A percentile compares a stretch with the other conserved stretches of the same genome.
Conservation (phyloP, 2,329 filamentous ascomycete genomes). For the Microcyclospora tardicrescens region DNA sequence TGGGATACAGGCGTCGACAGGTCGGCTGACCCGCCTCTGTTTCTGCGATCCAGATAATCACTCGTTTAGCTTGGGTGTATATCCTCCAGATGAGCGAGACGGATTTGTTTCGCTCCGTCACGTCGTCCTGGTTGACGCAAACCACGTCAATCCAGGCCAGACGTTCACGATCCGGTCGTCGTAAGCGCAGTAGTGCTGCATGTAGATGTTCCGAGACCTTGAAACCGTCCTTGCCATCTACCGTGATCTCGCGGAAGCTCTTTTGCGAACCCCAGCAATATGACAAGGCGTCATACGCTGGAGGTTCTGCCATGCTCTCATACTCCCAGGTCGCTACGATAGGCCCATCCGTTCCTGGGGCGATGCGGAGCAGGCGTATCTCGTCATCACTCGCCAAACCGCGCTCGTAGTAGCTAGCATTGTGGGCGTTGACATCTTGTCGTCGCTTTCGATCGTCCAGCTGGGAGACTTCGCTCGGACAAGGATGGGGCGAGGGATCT, state of each 20-base stretch:
- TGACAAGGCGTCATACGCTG: constrained; percentile 1
- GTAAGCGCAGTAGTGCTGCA: constrained; percentile 4
- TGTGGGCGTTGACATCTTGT: constrained; percentile 1
- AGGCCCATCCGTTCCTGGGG: constrained; percentile 1
- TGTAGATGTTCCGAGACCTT: constrained; percentile 5
- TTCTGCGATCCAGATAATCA: constrained; percentile 19
- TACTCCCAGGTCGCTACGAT: constrained; percentile 1
- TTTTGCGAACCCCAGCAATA: constrained; percentile 6
- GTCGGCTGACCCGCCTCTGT: constrained; percentile 1
- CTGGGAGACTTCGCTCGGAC: neutral
- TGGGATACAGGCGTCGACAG: constrained; percentile 1
- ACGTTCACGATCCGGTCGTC: constrained; percentile 1
- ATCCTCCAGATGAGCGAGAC: constrained; percentile 17
- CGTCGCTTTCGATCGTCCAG: constrained; percentile 1
- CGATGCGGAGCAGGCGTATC: constrained; percentile 4
- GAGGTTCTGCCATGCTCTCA: neutral
- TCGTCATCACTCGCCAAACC: constrained; percentile 1
- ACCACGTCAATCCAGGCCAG: constrained; percentile 19
- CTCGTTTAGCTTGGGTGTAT: constrained; percentile 13
- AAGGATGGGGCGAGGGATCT: neutral
- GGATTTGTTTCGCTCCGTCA: constrained; percentile 15
- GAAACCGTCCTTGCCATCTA: constrained; percentile 4
- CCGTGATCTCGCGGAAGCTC: neutral
- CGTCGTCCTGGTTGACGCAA: constrained; percentile 18
- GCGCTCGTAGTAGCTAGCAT: constrained; percentile 2